Base-by-base conservation (phyloP, 495 filamentous ascomycete genomes). In the Penicillium paxilli region DNA sequence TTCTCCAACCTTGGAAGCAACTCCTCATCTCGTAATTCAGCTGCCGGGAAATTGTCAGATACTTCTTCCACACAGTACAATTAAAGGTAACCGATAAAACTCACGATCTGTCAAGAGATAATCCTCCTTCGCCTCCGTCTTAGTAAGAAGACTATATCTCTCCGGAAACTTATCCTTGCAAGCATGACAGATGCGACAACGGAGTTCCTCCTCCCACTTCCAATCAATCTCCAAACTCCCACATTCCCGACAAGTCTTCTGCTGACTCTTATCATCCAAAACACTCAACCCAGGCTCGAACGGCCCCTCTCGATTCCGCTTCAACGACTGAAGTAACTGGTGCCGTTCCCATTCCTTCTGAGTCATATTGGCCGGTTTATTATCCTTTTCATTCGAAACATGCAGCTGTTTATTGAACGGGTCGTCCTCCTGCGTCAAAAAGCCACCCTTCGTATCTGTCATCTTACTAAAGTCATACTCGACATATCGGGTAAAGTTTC, bases 381-480 rank as follows among this genome's bases (percentile, higher is more conserved):
- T 83, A 3, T 65, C 74, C 52, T 70, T 73, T 5, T 64, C 65
- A 52, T 81, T 71, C 1, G 69, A 72, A 0, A 77, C 72, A 47
- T 90, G 82, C 54, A 96, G 74, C 5, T 85, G 87, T 51, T 86
- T 88, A 63, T 95, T 96, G 67, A 84, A 84, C 1, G 94, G 94
- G 66, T 98, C 94, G 64, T 98, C 94, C 54, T 92, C 88, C 0
- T 80, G 77, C 21, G 85, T 88, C 55, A 98, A 68, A 68, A 98
- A 98, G 0, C 94, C 94, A 37, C 94, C 94, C 62, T 96, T 96
- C 6, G 94, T 97, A 66, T 98, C 94, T 12, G 87, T 93, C 90
- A 98, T 98, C 74, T 91, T 91, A 57, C 87, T 90, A 59, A 98
- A 92, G 73, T 98, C 95, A 69, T 96, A 97, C 53, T 98, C 94